These are phyloP conservation scores for Amphirosellinia nigrospora DNA, from an alignment of 495 filamentous ascomycete species.

Conservation along the genomic window DNA sequence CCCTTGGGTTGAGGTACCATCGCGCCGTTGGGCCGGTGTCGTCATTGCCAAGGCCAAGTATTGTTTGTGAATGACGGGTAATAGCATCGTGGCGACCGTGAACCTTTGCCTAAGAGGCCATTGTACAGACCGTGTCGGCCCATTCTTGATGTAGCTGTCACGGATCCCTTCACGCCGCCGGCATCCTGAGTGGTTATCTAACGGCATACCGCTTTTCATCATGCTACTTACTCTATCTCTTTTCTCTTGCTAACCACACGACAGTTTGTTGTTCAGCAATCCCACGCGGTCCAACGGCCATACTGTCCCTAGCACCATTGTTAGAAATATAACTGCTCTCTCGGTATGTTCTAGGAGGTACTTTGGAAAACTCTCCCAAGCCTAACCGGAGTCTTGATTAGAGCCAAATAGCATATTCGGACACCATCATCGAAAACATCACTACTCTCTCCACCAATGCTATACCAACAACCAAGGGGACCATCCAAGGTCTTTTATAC, in stretches of 20 bases:
- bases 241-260: conserved; percentile 4
- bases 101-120: background rate
- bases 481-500: conserved; percentile 77
- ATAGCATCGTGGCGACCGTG: background rate
- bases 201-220: background rate
- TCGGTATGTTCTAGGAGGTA: conserved; percentile 45
- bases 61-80: background rate
- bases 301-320: conserved; percentile 52
- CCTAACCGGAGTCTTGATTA: conserved; percentile 36
- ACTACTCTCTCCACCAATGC: conserved; percentile 73
- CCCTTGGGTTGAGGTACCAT: background rate
- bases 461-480: conserved; percentile 56
- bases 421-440: conserved; percentile 63
- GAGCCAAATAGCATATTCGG: conserved; percentile 69
- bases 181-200: background rate
- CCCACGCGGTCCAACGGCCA: conserved; percentile 48
- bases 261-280: conserved; percentile 56
- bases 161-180: background rate
- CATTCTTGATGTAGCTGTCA: background rate
- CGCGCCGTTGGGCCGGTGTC: background rate
- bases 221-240: background rate
- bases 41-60: conserved; percentile 21
- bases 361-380: background rate
- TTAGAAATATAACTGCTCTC: conserved; percentile 55
- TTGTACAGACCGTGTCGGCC: background rate